Base-by-base conservation (phyloP, 2,329 filamentous ascomycete genomes). In the Colletotrichum plurivorum region DNA sequence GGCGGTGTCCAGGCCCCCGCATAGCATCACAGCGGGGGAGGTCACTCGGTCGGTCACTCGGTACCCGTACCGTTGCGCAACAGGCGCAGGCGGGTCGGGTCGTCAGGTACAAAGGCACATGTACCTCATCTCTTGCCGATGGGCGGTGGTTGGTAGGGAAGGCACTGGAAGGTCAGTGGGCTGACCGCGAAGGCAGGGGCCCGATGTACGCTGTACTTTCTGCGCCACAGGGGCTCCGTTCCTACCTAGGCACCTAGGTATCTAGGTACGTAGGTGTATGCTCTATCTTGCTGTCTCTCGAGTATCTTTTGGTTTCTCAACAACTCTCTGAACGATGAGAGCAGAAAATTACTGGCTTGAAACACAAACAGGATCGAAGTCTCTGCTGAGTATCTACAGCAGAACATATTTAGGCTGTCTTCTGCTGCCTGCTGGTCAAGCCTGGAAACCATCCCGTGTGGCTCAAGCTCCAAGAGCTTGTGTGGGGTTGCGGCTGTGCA, bases 401-500 rank as follows among this genome's bases (percentile, higher is more conserved):
- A 10, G 31, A 36, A 36, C 31, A 36, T 3, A 36, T 36, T 31
- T 9, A 10, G 31, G 10, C 31, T 10, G 10, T 36, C 31, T 12
- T 12, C 31, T 36, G 31, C 10, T 8, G 2, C 10, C 31, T 36
- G 31, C 10, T 36, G 31, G 31, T 27, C 20, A 22, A 43, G 27
- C n/a, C 18, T 39, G 9, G 18, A 20, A 12, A n/a, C 31, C 31
- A n/a, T 15, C 4, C 13, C 3, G 1, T 60, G 66, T 71, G 69
- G 69, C 66, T 73, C 49, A 69, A 73, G 72, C 71, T 72, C 20
- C 6, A 12, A 53, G 22, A 71, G 69, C 69, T 70, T 9, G 39
- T 71, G 69, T 71, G 69, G 69, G 57, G 61, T n/a, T 27, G 68
- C 64, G 64, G 68, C 68, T 64, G n/a, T 25, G 53, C 13, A 12